Evolutionary conservation across 179 eudicot species (phyloP).

Genomic region (Amaranthus tricolor): DNA sequence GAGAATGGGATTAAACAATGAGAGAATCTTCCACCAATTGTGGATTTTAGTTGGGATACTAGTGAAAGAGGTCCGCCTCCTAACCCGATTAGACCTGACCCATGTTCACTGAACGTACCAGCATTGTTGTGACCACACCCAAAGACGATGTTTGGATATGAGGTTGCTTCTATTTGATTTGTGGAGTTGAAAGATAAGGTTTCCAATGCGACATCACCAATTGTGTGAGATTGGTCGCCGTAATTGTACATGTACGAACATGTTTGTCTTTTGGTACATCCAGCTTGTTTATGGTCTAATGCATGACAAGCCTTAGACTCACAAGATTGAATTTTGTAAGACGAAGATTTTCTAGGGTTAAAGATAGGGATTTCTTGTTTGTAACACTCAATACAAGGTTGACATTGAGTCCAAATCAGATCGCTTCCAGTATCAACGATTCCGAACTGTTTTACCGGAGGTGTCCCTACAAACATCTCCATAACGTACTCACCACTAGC

Average conservation of each 20-base stretch:
- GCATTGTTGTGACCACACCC: constrained; percentile 54
- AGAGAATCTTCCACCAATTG: constrained; percentile 50
- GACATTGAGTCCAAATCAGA: constrained; percentile 54
- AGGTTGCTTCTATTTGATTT: neutral
- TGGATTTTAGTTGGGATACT: constrained; percentile 34
- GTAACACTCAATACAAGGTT: constrained; percentile 44
- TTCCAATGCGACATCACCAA: constrained; percentile 47
- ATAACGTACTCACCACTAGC: constrained; percentile 44
- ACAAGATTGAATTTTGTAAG: constrained; percentile 38
- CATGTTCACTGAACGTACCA: constrained; percentile 27
- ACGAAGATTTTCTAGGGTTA: constrained; percentile 36
- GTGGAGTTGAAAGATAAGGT: constrained; percentile 37
- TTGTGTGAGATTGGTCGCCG: constrained; percentile 39
- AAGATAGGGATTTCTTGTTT: constrained; percentile 36
- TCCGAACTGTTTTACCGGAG: constrained; percentile 32
- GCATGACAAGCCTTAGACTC: constrained; percentile 22
- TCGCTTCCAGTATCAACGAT: constrained; percentile 63
- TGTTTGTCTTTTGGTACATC: neutral
- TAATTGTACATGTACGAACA: constrained; percentile 40
- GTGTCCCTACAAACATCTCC: constrained; percentile 56
- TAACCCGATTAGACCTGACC: constrained; percentile 58
- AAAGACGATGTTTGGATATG: constrained; percentile 29
- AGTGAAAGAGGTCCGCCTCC: constrained; percentile 49
- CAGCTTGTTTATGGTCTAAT: neutral
- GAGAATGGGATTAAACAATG: constrained; percentile 37